Percentiles rank a stretch among this genome's conserved stretches.
phyloP scores from a whole-genome alignment of 164 flowering plant species.

The Brasenia schreberi region DNA sequence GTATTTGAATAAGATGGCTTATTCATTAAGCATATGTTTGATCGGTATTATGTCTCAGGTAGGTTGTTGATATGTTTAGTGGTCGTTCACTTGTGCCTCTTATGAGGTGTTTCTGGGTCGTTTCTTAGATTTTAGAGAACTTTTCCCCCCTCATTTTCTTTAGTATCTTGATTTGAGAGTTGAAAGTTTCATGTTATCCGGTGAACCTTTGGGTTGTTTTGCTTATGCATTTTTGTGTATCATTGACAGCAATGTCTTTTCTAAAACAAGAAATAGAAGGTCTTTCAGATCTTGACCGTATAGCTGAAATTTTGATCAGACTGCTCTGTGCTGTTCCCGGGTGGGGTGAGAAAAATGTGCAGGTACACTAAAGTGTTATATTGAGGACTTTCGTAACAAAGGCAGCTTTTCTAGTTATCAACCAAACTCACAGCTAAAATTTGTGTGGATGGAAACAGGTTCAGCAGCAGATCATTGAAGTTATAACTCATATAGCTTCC shows the following conservation, averaged over 20 bases:
- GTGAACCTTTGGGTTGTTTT: no score
- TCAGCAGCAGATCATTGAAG: slow-evolving; percentile 91
- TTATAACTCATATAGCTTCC: slow-evolving; percentile 57
- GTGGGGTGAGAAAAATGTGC: slow-evolving; percentile 98
- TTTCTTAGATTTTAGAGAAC: no score
- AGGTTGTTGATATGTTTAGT: no score
- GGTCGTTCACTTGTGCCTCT: no score
- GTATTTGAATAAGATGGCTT: no score
- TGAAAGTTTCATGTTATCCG: no score
- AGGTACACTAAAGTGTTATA: slow-evolving; percentile 33
- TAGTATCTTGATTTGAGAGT: no score
- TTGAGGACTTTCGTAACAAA: no score
- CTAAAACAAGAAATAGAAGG: slow-evolving; percentile 72
- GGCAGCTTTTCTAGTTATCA: background rate
- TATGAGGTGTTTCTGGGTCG: no score
- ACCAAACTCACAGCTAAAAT: background rate
- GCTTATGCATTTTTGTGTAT: background rate
- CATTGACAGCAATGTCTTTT: slow-evolving; percentile 51
- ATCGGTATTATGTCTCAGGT: no score
- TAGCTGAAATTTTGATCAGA: slow-evolving; percentile 76
- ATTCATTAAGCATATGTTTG: no score
- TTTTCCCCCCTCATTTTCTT: no score
- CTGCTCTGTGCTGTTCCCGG: slow-evolving; percentile 87
- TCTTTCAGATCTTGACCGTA: slow-evolving; percentile 42
- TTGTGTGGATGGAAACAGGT: slow-evolving; percentile 42